Conservation (phyloP, 2,329 filamentous ascomycete genomes). For the Phyllosticta capitalensis region DNA sequence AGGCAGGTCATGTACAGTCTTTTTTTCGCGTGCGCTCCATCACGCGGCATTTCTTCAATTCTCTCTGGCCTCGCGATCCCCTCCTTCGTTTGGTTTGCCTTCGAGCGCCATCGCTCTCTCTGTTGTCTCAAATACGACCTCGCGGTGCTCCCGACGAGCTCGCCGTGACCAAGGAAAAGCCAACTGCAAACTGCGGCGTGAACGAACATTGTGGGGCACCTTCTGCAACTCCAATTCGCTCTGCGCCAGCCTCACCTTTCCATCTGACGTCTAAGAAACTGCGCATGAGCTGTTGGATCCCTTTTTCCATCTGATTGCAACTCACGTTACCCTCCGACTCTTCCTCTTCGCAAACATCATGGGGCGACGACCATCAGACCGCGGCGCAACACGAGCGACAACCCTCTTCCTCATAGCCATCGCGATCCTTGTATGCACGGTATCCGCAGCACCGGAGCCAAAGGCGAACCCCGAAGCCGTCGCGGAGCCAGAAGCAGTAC, state of each 20-base stretch:
- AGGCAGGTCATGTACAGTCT: not conserved
- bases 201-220: not conserved
- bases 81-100: not conserved
- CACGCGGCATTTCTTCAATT: not conserved
- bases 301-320: not conserved
- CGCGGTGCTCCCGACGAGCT: not conserved
- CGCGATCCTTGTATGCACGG: not conserved
- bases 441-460: not conserved
- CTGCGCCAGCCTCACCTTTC: constrained; percentile 8
- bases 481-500: not conserved
- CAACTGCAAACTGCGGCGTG: not conserved
- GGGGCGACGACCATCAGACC: not conserved
- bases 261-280: not conserved
- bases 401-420: not conserved
- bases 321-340: not conserved
- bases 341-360: not conserved
- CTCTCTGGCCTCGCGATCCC: not conserved
- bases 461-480: not conserved
- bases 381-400: not conserved
- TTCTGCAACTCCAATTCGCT: constrained; percentile 12
- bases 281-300: not conserved
- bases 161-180: not conserved
- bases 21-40: not conserved
- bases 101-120: not conserved
- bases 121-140: not conserved